Evolutionary conservation across 202 grass and related monocot genomes (phyloP), one percentile per base, ranked within the genome.

Genomic region (Panicum virgatum): DNA sequence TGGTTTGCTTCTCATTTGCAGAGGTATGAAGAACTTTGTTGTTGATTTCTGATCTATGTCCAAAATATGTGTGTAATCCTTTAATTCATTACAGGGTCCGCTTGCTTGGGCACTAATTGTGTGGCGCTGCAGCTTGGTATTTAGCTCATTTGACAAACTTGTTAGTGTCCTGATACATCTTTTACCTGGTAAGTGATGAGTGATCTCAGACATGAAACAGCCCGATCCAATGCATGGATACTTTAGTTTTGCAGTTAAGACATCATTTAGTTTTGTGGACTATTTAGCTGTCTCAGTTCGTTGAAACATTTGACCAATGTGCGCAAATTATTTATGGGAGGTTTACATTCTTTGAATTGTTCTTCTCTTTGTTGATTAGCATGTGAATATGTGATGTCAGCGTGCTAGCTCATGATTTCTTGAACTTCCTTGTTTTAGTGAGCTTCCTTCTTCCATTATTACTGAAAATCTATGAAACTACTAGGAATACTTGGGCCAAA

Each of bases 1-100:
- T 98, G 92, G 92, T 98, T 79, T 98, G 96, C 91, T 98, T 98
- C 86, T 95, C 96, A 66, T 98, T 98, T 85, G 92, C 96, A 68
- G 96, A 98, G 89, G 96, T 98, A 93, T 93, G 82, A 78, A 68
- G 59, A 79, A 69, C 62, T 5, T 44, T 57, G 18, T 46, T 88
- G 22, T 72, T 37, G 5, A 39, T 54, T 69, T 70, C 11, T 69
- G 13, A 23, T 52, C 29, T 19, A 11, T 58, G 29, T 27, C 30
- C 32, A 62, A 69, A 29, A 44, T 60, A 36, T 78, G 52, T 60
- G 52, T 60, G 6, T 73, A 62, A 77, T 74, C 23, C 79, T 82
- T 67, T 76, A 29, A 91, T 82, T 86, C 71, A 36, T 80, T 81
- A 11, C 77, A 98, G 92, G 96, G 96, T 56, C 92, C 96, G 0